Percentiles rank a stretch among this genome's conserved stretches.
Conservation (phyloP, 2,329 filamentous ascomycete species). For the Coniochaeta sp. region DNA sequence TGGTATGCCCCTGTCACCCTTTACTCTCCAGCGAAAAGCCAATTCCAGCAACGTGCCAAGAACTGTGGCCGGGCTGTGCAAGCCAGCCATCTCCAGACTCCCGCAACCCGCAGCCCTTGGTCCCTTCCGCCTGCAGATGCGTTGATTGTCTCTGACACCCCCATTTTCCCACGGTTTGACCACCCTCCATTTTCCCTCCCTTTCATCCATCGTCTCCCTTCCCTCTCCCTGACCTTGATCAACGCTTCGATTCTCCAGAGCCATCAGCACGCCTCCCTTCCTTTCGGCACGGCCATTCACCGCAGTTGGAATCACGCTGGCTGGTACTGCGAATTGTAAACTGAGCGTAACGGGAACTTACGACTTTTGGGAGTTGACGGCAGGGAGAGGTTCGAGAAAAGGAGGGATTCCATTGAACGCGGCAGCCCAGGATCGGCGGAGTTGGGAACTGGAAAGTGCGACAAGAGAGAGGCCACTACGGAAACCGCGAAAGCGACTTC, state of each 20-base stretch:
- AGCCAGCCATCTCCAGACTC: background rate
- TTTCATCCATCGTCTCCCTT: background rate
- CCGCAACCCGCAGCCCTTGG: background rate
- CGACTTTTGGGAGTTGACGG: background rate
- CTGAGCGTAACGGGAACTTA: background rate
- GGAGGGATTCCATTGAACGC: background rate
- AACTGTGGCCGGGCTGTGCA: background rate
- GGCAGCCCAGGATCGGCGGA: background rate
- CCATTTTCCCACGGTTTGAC: constrained; percentile 3
- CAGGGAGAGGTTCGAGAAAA: background rate
- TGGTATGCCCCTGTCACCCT: background rate
- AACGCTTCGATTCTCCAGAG: background rate
- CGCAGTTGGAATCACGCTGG: constrained; percentile 14
- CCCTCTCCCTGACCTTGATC: background rate
- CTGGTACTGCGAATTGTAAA: constrained; percentile 12
- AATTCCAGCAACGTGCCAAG: background rate
- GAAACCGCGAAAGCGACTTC: background rate
- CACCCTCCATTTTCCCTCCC: background rate
- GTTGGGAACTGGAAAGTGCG: background rate
- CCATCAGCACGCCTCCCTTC: constrained; percentile 2
- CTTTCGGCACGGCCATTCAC: constrained; percentile 6
- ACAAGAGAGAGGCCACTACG: background rate
- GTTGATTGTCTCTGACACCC: background rate
- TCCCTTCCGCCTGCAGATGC: too few relatives aligned
- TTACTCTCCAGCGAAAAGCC: background rate